Evolutionary conservation across 2,329 filamentous ascomycete genomes (phyloP).

Genomic region (Fusarium sp.): DNA sequence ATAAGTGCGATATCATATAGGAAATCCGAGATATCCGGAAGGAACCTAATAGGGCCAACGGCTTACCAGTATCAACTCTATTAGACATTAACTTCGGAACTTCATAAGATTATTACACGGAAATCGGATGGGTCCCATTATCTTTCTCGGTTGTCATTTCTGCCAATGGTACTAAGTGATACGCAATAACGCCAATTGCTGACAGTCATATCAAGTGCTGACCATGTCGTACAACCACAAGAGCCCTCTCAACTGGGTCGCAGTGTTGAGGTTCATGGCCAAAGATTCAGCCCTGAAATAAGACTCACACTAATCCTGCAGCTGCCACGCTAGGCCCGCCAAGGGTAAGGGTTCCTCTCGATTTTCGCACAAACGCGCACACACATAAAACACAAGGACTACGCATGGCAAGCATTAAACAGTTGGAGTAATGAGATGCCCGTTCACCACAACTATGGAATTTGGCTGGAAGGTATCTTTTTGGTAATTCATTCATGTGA

Average conservation of each 20-base stretch:
- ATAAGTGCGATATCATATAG: neutral
- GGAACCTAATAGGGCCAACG: conserved; percentile 5
- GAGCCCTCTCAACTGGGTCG: neutral
- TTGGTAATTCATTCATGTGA: conserved; percentile 50
- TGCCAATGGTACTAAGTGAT: neutral
- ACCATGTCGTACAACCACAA: neutral
- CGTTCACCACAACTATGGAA: conserved; percentile 44
- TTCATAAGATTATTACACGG: neutral
- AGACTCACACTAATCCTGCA: neutral
- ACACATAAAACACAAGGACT: neutral
- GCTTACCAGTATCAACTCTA: neutral
- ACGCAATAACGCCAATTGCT: neutral
- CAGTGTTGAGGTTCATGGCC: neutral
- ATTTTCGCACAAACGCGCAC: conserved; percentile 1
- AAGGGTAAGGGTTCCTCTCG: neutral
- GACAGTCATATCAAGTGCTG: neutral
- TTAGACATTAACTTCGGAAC: conserved; percentile 2
- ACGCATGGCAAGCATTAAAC: conserved; percentile 15
- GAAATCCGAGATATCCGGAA: conserved; percentile 6
- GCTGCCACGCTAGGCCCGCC: neutral
- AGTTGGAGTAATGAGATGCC: conserved; percentile 41
- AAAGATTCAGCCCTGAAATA: neutral
- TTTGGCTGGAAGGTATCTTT: conserved; percentile 48
- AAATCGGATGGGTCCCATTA: neutral
- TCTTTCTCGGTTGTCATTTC: neutral